These are phyloP conservation scores for Poa pratensis DNA, from an alignment of 176 grass and related monocot genomes.

Conservation along the genomic window DNA sequence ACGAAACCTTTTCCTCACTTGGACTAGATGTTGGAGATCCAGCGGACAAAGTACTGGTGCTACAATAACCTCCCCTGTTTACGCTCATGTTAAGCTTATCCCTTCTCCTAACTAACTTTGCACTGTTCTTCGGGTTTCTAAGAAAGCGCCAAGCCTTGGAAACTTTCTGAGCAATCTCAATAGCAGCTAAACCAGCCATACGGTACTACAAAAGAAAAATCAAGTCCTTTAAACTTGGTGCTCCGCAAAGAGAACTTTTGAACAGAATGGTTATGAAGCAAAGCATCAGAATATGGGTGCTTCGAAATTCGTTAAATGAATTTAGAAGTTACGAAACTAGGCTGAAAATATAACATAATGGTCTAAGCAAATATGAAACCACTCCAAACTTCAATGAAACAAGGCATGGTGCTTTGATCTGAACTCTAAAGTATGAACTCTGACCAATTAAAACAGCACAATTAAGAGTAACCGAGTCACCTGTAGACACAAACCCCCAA, in stretches of 20 bases:
- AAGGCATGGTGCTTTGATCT: background rate
- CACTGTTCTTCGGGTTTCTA: constrained; percentile 76
- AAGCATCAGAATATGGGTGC: background rate
- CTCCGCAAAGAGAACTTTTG: background rate
- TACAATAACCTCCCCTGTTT: constrained; percentile 87
- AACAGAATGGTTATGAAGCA: constrained; percentile 14
- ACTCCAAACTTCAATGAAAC: background rate
- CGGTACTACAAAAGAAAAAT: constrained; percentile 68
- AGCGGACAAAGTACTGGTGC: constrained; percentile 69
- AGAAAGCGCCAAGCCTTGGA: constrained; percentile 90
- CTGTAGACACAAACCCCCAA: background rate
- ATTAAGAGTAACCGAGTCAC: background rate
- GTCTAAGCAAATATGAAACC: constrained; percentile 11
- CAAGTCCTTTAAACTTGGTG: constrained; percentile 16
- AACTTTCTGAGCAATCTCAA: constrained; percentile 97
- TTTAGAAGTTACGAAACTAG: constrained; percentile 21
- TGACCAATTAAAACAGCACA: constrained; percentile 8
- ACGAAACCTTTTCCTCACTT: constrained; percentile 74
- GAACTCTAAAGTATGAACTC: constrained; percentile 22
- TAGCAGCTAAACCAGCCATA: constrained; percentile 95
- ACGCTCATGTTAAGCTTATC: constrained; percentile 80
- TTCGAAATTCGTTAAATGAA: background rate
- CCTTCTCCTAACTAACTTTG: constrained; percentile 76
- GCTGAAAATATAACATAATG: constrained; percentile 27
- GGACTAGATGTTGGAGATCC: constrained; percentile 62